These are phyloP conservation scores for Magnusiomyces clavatus DNA, from an alignment of 1,139 yeast genomes.

Conservation along the genomic window DNA sequence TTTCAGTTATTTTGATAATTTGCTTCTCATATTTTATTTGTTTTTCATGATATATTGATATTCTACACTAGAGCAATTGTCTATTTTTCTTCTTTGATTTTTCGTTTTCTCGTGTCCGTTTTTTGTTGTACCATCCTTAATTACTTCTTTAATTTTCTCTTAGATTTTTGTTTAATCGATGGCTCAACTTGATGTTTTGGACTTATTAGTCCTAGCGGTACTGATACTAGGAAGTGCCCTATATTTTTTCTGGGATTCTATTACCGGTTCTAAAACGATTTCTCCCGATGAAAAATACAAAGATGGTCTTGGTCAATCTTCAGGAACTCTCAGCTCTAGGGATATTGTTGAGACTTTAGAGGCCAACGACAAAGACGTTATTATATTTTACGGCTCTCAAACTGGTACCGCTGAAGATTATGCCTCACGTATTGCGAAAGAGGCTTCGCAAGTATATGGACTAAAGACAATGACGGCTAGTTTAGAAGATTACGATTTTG, in stretches of 20 bases:
- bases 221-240: conserved; percentile 56
- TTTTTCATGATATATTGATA: too few relatives aligned
- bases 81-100: not conserved
- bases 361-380: conserved; percentile 61
- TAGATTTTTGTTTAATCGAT: conserved; percentile 3
- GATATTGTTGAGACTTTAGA: conserved; percentile 56
- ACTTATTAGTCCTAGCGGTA: conserved; percentile 58
- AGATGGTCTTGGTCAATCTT: conserved; percentile 34
- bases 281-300: conserved; percentile 28
- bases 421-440: conserved; percentile 84
- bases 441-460: conserved; percentile 74
- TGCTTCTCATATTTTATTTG: too few relatives aligned
- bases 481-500: conserved; percentile 80
- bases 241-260: conserved; percentile 57
- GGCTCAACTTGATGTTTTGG: conserved; percentile 52
- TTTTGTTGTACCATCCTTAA: not conserved
- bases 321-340: conserved; percentile 35
- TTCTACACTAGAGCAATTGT: not conserved
- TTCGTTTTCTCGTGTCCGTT: not conserved
- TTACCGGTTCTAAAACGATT: conserved; percentile 37
- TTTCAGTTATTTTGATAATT: too few relatives aligned
- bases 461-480: conserved; percentile 82
- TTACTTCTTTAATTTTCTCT: not conserved
- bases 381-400: conserved; percentile 90
- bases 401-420: conserved; percentile 99